Conservation (phyloP, 2,329 filamentous ascomycete species). For the Pseudocercospora crystallina region DNA sequence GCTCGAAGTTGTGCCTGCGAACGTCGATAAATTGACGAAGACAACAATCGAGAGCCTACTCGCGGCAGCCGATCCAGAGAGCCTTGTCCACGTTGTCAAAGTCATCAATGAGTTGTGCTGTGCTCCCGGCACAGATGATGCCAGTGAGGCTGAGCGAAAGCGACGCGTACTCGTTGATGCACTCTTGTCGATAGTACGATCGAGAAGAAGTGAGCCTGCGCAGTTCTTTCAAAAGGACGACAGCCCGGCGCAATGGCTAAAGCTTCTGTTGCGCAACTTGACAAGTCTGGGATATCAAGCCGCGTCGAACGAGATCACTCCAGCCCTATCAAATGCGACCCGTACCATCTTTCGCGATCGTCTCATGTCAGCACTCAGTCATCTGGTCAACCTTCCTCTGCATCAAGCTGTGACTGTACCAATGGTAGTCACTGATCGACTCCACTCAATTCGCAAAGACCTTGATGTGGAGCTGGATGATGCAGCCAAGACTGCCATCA, state of each 20-base stretch:
- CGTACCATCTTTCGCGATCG: slow-evolving; percentile 55
- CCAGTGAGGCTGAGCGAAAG: slow-evolving; percentile 45
- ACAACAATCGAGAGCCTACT: slow-evolving; percentile 77
- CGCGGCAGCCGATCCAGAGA: slow-evolving; percentile 55
- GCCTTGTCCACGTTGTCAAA: slow-evolving; percentile 52
- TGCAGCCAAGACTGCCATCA: slow-evolving; percentile 16
- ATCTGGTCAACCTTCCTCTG: slow-evolving; percentile 42
- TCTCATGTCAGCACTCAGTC: slow-evolving; percentile 56
- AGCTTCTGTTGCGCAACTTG: slow-evolving; percentile 27
- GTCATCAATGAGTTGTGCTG: slow-evolving; percentile 50
- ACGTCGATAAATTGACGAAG: slow-evolving; percentile 83
- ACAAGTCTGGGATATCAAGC: slow-evolving; percentile 23
- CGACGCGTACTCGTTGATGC: slow-evolving; percentile 55
- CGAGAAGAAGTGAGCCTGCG: slow-evolving; percentile 33
- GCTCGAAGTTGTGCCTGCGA: slow-evolving; percentile 69
- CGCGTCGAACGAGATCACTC: slow-evolving; percentile 22
- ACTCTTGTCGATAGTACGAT: slow-evolving; percentile 50
- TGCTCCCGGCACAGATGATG: slow-evolving; percentile 46
- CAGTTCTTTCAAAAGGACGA: slow-evolving; percentile 29
- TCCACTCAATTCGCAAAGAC: slow-evolving; percentile 17
- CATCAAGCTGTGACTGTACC: slow-evolving; percentile 24
- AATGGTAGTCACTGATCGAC: slow-evolving; percentile 15
- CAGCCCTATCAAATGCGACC: slow-evolving; percentile 46
- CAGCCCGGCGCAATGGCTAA: slow-evolving; percentile 31
- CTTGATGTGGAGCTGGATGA: slow-evolving; percentile 17